phyloP scores from a whole-genome alignment of 2,329 filamentous ascomycete species.

The Xylaria arbuscula region DNA sequence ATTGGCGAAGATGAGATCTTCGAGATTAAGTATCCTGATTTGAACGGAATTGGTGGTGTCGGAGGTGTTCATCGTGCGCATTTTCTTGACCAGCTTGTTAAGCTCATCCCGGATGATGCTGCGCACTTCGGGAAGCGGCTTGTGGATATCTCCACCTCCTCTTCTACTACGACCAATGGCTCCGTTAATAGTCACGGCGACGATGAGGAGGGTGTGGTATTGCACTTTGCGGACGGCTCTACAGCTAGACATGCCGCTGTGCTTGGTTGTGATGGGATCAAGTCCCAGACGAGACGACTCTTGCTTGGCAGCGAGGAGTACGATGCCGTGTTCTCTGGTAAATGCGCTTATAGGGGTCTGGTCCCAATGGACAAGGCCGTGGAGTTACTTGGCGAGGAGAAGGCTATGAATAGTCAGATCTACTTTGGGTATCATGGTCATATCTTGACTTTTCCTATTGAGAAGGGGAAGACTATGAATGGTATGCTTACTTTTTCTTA shows the following conservation, averaged over 20 bases:
- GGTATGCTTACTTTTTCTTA: constrained; percentile 41
- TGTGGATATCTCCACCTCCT: constrained; percentile 46
- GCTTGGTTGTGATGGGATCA: constrained; percentile 74
- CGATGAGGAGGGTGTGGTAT: constrained; percentile 39
- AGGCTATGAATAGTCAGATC: constrained; percentile 45
- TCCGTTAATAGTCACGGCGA: too few relatives aligned
- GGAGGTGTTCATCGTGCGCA: constrained; percentile 53
- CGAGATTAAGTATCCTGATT: constrained; percentile 38
- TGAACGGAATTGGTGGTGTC: constrained; percentile 21
- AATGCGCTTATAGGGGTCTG: constrained; percentile 60
- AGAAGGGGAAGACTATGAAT: constrained; percentile 47
- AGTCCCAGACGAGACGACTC: constrained; percentile 64
- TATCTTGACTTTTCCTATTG: constrained; percentile 67
- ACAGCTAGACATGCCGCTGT: constrained; percentile 55
- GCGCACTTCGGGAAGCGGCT: constrained; percentile 53
- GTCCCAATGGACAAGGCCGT: constrained; percentile 64
- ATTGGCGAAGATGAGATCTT: constrained; percentile 42
- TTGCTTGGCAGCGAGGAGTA: constrained; percentile 58
- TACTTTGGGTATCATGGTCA: constrained; percentile 64
- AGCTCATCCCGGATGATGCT: constrained; percentile 51
- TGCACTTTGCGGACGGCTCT: constrained; percentile 55
- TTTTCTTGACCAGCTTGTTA: constrained; percentile 55
- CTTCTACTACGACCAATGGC: too few relatives aligned
- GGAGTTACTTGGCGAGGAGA: constrained; percentile 58
- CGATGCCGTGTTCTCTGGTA: constrained; percentile 53